Base-by-base conservation (phyloP, 1,139 yeast species). In the Pichia inconspicua region DNA sequence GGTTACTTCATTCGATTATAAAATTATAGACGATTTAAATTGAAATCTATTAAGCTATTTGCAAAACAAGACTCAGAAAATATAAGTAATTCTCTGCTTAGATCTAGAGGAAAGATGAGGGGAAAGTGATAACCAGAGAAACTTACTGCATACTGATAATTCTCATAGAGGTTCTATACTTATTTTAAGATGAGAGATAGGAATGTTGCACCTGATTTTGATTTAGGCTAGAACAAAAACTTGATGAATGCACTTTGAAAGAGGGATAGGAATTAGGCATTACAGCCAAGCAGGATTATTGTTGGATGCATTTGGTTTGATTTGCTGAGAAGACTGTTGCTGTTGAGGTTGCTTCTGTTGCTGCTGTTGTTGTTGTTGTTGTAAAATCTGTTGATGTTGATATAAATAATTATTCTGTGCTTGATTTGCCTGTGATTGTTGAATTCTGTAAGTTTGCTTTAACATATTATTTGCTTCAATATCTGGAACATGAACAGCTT, bases 241-340 rank as follows among this genome's bases (percentile, higher is more conserved):
- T 30, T n/a, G 15, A 11, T 30, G n/a, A 30, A 30, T 30, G 37
- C 37, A 34, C 19, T 34, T 22, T 22, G 22, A 4, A 22, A 17
- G 15, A 30, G 10, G 7, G 12, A 15, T 15, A 22, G 15, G 8
- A 15, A 15, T 10, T n/a, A 17, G 9, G 15, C 1, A 9, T 49
- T 50, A 62, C n/a, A 62, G 53, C 66, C 66, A 62, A 19, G 65
- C 67, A 30, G 66, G 67, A 48, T 66, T 65, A 37, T 42, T 50
- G 32, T 41, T 44, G 19, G 35, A 3, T 28, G 34, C n/a, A 37
- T 45, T 51, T 36, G 53, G n/a, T 8, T 38, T 42, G 31, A 50
- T 34, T 46, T 43, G 42, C 41, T 41, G 46, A 11, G 22, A 22
- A 4, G 19, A 15, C 4, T 34, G 37, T 17, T 34, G 25, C 25